Base-by-base conservation (phyloP, 192 early-diverging fungal species). In the Phycomyces nitens region DNA sequence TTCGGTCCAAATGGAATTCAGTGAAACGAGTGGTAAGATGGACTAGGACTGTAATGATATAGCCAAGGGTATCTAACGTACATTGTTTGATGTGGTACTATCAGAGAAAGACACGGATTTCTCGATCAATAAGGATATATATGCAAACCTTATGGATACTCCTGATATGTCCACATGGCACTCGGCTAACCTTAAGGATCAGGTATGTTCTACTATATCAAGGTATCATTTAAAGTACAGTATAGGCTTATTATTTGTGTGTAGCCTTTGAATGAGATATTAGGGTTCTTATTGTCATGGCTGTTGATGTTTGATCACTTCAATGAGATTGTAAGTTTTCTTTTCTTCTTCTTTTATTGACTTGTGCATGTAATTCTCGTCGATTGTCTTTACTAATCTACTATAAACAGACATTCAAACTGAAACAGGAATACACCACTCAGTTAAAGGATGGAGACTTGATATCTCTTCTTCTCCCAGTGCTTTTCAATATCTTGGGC, bases 251-350 rank as follows among this genome's bases (percentile, higher is more conserved):
- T 18, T 34, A 1, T 57, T 1, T 40, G 29, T 40, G 5, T 10
- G 15, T 39, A 70, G 53, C 60, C 56, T 27, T 62, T 78, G 1
- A 75, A 85, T 60, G 44, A 68, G 8, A 77, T 71, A 0, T 75
- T 91, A 21, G 88, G 92, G 16, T 86, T 87, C 62, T 69, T 94
- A 2, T 67, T 91, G 38, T 73, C 83, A 5, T 92, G 90, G 86
- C 83, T 89, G 77, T 71, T 86, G 5, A 57, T 92, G 11, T 86
- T 92, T 58, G 87, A 87, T 62, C 85, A 92, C 26, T 91, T 94
- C 69, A 79, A 84, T 24, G 86, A 91, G 64, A 82, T 88, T 42
- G 90, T 92, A 82, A 73, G 76, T 68, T 27, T 56, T 41, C 23
- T 11, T 47, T 40, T 42, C n/a, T n/a, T n/a, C n/a, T n/a, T n/a